Conservation (phyloP, 352 stramenopile genomes). For the Phytopythium litorale region DNA sequence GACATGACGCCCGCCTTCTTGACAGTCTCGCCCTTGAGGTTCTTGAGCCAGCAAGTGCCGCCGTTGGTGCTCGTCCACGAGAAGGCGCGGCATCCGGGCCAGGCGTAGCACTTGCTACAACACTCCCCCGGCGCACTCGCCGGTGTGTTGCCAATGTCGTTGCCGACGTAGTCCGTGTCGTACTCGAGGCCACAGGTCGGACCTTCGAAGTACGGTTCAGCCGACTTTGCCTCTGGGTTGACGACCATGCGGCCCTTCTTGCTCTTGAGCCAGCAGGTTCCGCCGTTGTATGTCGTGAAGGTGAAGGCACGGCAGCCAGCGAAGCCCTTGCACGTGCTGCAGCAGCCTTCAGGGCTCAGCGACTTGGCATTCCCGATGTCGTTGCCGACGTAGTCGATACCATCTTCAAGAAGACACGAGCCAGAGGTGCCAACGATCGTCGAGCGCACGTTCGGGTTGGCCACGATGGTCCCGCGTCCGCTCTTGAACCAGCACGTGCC, state of each 20-base stretch:
- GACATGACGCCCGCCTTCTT: conserved; percentile 12
- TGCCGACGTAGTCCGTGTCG: conserved; percentile 24
- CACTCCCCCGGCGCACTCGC: conserved; percentile 14
- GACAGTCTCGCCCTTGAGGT: conserved; percentile 21
- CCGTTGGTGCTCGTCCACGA: conserved; percentile 17
- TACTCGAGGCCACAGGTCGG: conserved; percentile 16
- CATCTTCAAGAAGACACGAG: conserved; percentile 12
- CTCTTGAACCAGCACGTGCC: conserved; percentile 65
- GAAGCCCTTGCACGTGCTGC: conserved; percentile 14
- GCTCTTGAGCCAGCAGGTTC: conserved; percentile 31
- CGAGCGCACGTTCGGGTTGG: conserved; percentile 20
- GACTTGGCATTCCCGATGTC: conserved; percentile 16
- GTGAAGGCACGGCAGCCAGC: conserved; percentile 33
- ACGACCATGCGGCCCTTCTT: conserved; percentile 19
- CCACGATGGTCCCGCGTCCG: conserved; percentile 17
- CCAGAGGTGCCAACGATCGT: conserved; percentile 5
- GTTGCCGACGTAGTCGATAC: conserved; percentile 27
- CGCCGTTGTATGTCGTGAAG: conserved; percentile 17
- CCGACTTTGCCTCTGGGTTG: conserved; percentile 21
- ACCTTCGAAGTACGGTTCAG: conserved; percentile 7
- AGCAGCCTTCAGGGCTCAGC: conserved; percentile 15
- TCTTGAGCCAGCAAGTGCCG: conserved; percentile 32
- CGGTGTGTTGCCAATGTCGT: conserved; percentile 18
- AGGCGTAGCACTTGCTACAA: conserved; percentile 15
- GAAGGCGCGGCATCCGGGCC: conserved; percentile 30